Base-by-base conservation (phyloP, 345 rosid genomes). In the Dimocarpus longan region DNA sequence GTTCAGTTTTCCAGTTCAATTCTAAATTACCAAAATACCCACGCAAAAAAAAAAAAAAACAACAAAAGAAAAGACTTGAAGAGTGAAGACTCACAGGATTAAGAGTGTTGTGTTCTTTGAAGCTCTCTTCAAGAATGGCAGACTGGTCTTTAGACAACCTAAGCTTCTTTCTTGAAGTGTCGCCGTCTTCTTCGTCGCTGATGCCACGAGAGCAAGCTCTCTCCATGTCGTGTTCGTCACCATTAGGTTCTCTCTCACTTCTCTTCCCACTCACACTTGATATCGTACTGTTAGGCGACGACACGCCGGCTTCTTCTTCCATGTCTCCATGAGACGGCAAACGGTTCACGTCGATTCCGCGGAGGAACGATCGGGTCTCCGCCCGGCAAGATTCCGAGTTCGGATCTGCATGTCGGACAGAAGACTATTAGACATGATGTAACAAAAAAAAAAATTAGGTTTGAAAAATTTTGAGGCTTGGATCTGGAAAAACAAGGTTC, bases 101-200 rank as follows among this genome's bases (percentile, higher is more conserved):
- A 69, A 97, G 99, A 80, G 99, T 97, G 84, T 82, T 93, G 82
- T 97, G 94, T 50, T 97, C 98, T 71, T 92, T 95, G 78, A 97
- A 97, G 86, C 91, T 94, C 65, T 93, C 98, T 82, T 97, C 99
- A 4, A 97, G 94, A 82, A 92, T 84, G 68, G 96, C 95, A 62
- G 99, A 90, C 86, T 97, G 99, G 76, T 93, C 98, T 88, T 92
- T 94, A 6, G 98, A 91, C 11, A 97, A 87, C 81, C 99, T 86
- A 59, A 97, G 97, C 76, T 97, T 97, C 89, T 97, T 97, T 73
- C 98, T 91, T 2, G 95, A 97, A 62, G 84, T 90, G 32, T 94
- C 98, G 8, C 98, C 98, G 19, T 92, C 98, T 78, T 95, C 99
- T 46, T 97, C 98, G 10, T 97, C 99, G 39, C 97, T 93, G 75